Base-by-base conservation (phyloP, 148 eudicot species). In the Agrostemma githago region DNA sequence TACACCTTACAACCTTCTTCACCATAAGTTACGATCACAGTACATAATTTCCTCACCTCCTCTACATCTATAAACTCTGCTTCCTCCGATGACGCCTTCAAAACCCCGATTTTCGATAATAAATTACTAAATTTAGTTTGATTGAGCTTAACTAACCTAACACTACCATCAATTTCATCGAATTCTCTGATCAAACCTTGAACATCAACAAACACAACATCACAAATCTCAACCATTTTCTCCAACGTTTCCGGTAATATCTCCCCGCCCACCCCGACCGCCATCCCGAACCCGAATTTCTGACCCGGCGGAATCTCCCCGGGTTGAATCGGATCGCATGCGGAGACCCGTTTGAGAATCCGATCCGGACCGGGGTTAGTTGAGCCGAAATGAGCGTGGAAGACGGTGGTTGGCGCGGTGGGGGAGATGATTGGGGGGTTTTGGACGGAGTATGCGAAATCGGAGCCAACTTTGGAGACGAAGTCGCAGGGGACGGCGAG, bases 201-300 rank as follows among this genome's bases (percentile, higher is more conserved):
- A 9, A 90, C 82, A 78, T 95, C 98, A 16, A 90, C 98, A 71
- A 95, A 84, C 66, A 93, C 95, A 3, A 87, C 53, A 34, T 82
- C 79, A 68, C 96, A 95, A 2, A 88, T 72, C 14, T 83, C 90
- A 21, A 86, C 48, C 86, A 95, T 74, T 64, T 72, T 80, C 53
- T 86, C 90, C 15, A 92, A 77, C n/a, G 96, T 92, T 19, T 87
- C 91, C 1, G 94, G 93, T 14, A 81, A 53, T 16, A 95, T 88
- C 65, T 95, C 99, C 6, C 99, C 99, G 6, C 81, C 99, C 3
- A 95, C 96, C 16, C 96, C 99, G 12, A 89, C 99, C 4, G 93
- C 97, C 84, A 95, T 71, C 54, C 99, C 99, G 54, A 88, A 95
- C 54, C 71, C 68, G 70, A 85, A 95, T 0, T 69, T 43, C 3